Percentiles rank a stretch among this genome's conserved stretches.
These are phyloP conservation scores for Waltergamsia citrina DNA, from an alignment of 2,329 filamentous ascomycete species.

Conservation along the genomic window DNA sequence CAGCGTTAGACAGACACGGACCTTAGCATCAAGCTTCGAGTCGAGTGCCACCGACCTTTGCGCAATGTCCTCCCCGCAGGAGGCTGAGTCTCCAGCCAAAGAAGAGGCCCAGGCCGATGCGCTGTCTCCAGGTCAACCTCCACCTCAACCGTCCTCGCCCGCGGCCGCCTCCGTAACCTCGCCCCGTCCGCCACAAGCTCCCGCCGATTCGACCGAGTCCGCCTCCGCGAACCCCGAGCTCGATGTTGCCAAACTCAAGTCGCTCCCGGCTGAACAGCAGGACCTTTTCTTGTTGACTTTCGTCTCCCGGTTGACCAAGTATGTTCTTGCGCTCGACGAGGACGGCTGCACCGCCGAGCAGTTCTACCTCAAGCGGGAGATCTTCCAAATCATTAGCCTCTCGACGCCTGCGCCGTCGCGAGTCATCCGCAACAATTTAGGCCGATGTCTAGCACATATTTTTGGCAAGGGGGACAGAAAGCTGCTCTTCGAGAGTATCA, in stretches of 20 bases:
- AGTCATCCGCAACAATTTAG: conserved; percentile 83
- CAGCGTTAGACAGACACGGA: too few species aligned
- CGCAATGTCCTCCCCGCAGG: conserved; percentile 26
- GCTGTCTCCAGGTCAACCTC: too few species aligned
- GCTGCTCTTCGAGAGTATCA: conserved; percentile 87
- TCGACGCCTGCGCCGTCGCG: conserved; percentile 75
- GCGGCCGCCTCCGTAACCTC: conserved; percentile 4
- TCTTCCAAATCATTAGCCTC: conserved; percentile 86
- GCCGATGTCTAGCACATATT: conserved; percentile 73
- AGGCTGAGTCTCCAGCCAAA: conserved; percentile 20
- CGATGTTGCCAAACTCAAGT: conserved; percentile 80
- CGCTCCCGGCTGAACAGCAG: conserved; percentile 87
- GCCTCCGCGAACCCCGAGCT: conserved; percentile 62
- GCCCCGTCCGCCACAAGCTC: conserved; percentile 13
- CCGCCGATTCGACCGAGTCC: conserved; percentile 20
- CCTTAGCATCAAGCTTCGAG: too few species aligned
- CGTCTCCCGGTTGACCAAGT: conserved; percentile 70
- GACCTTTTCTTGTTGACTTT: conserved; percentile 90
- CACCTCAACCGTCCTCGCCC: conserved; percentile 9
- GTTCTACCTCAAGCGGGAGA: conserved; percentile 84
- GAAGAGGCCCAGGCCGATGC: conserved; percentile 1
- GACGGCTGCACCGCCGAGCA: conserved; percentile 85
- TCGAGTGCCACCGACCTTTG: too few species aligned
- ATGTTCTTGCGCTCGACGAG: conserved; percentile 63
- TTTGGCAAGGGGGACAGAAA: conserved; percentile 83